Evolutionary conservation across 192 early-diverging fungal species (phyloP).

Genomic region (Rhizoclosmatium globosum): DNA sequence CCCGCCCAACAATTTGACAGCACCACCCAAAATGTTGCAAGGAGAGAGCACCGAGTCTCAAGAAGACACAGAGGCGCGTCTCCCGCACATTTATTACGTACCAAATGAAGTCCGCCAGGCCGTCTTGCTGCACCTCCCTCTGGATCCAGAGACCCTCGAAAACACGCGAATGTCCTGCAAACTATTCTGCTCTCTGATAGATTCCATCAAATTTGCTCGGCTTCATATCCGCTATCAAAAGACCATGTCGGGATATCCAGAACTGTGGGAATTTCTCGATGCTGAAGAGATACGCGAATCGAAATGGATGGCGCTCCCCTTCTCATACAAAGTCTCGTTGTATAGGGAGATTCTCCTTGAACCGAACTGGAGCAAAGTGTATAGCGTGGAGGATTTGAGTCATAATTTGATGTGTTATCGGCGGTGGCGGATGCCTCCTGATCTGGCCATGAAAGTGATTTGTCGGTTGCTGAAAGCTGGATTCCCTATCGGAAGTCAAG

Average conservation of each 20-base stretch:
- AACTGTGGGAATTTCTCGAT: constrained; percentile 1
- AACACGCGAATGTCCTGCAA: neutral
- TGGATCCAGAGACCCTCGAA: neutral
- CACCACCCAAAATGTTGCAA: too few species aligned
- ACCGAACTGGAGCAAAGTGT: neutral
- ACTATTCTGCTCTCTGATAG: neutral
- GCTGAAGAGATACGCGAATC: neutral
- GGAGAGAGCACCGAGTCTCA: too few species aligned
- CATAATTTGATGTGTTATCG: neutral
- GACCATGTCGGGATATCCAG: neutral
- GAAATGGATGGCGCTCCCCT: neutral
- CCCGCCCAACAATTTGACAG: too few species aligned
- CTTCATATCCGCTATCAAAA: neutral
- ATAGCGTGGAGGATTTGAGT: neutral
- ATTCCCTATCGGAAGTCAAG: neutral
- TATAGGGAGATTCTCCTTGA: neutral
- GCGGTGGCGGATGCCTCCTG: neutral
- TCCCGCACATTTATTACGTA: too few species aligned
- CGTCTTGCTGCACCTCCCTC: constrained; percentile 1
- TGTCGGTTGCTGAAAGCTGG: neutral
- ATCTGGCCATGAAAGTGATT: neutral
- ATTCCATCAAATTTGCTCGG: neutral
- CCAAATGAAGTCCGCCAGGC: neutral
- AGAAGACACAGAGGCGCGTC: too few species aligned
- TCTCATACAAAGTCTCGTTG: neutral